Conservation (phyloP, 2,329 filamentous ascomycete genomes). For the Exophiala spinifera region DNA sequence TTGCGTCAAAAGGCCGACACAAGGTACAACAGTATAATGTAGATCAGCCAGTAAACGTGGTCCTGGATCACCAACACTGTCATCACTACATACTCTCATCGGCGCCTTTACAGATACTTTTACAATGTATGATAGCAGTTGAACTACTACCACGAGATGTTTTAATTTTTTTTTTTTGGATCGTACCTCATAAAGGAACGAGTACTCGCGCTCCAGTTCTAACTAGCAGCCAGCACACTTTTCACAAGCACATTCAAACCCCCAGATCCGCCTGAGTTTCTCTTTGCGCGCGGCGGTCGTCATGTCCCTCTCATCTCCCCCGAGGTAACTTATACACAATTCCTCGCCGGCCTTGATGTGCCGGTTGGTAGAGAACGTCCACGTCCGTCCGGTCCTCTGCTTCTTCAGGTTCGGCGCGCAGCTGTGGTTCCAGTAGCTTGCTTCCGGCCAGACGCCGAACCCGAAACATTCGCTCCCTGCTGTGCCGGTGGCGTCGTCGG, state of each 20-base stretch:
- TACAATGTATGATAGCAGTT: too few species aligned
- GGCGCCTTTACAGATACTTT: too few species aligned
- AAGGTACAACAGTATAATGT: too few species aligned
- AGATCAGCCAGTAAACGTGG: too few species aligned
- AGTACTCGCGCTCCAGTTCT: too few species aligned
- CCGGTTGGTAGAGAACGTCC: constrained; percentile 8
- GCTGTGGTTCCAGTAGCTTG: constrained; percentile 21
- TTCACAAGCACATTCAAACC: constrained; percentile 15
- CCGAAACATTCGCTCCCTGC: constrained; percentile 16
- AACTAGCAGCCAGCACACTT: constrained; percentile 2
- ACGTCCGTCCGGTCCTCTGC: constrained; percentile 9
- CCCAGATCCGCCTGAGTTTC: constrained; percentile 15
- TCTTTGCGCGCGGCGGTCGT: constrained; percentile 6
- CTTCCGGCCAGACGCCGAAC: constrained; percentile 19
- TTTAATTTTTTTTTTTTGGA: too few species aligned
- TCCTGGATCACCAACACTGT: too few species aligned
- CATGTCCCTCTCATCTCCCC: constrained; percentile 20
- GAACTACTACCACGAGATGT: too few species aligned
- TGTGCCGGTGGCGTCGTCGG: constrained; percentile 4
- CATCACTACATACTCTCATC: too few species aligned
- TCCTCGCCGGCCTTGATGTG: constrained; percentile 11
- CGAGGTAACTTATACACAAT: constrained; percentile 24
- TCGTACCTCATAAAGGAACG: too few species aligned
- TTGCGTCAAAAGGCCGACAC: too few species aligned
- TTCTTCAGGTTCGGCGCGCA: constrained; percentile 18